These are phyloP conservation scores for Fusarium sp. DNA, from an alignment of 2,329 filamentous ascomycete genomes.

Conservation along the genomic window DNA sequence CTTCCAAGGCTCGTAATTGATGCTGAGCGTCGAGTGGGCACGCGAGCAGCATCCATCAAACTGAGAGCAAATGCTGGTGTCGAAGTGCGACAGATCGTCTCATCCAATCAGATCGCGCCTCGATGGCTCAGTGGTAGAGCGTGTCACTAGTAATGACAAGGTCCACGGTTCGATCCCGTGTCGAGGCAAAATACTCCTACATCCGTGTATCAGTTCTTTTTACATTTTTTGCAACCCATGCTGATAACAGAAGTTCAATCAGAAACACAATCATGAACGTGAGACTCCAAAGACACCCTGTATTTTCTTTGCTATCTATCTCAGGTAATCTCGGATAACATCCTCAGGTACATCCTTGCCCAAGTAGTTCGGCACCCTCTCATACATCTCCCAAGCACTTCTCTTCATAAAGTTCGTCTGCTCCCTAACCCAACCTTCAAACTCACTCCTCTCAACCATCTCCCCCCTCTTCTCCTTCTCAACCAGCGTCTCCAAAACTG, in stretches of 20 bases:
- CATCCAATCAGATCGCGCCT: background rate
- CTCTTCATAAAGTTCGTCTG: background rate
- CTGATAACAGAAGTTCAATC: accelerated
- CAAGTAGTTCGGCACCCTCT: background rate
- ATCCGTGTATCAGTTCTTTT: background rate
- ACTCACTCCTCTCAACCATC: background rate
- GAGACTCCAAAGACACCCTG: accelerated
- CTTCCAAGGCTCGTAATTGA: accelerated
- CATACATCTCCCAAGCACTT: background rate
- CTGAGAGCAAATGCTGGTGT: accelerated
- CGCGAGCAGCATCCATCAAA: background rate
- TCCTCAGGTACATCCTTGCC: background rate
- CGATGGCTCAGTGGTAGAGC: conserved; percentile 1
- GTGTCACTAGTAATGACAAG: conserved; percentile 4
- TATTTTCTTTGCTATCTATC: background rate
- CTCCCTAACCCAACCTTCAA: background rate
- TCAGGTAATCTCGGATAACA: background rate
- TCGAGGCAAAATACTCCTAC: background rate
- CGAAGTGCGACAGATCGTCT: accelerated
- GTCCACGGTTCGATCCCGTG: conserved; percentile 1
- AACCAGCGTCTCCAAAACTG: background rate
- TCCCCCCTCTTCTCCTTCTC: background rate
- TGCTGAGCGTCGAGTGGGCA: background rate
- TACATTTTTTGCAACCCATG: accelerated
- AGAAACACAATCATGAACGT: accelerated